phyloP scores from a whole-genome alignment of 352 stramenopile genomes.

The Globisporangium solare region DNA sequence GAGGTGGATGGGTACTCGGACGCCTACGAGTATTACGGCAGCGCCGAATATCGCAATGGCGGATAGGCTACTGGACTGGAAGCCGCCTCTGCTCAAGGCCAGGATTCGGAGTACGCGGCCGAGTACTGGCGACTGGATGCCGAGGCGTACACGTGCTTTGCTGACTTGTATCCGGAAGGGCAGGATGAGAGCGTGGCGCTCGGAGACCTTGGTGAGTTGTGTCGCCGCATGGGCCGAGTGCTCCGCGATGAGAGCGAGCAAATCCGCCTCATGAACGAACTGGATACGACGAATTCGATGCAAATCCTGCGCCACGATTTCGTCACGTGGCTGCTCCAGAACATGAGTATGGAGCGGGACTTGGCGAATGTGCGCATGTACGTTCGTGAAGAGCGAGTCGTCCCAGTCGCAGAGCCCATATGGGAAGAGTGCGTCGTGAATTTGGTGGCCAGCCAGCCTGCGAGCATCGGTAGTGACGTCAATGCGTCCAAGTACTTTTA shows the following conservation, averaged over 20 bases:
- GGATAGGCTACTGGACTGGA: neutral
- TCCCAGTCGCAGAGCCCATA: constrained; percentile 20
- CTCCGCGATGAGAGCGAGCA: constrained; percentile 43
- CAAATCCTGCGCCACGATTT: constrained; percentile 46
- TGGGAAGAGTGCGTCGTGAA: constrained; percentile 43
- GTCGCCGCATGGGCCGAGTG: constrained; percentile 28
- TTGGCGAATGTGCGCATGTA: constrained; percentile 9
- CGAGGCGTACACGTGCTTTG: constrained; percentile 31
- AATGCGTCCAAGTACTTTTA: constrained; percentile 31
- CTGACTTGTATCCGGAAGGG: constrained; percentile 27
- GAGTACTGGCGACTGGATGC: constrained; percentile 53
- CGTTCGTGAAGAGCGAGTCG: constrained; percentile 7
- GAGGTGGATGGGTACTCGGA: too few species aligned
- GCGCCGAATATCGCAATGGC: constrained; percentile 8
- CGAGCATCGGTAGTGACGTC: neutral
- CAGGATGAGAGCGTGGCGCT: constrained; percentile 31
- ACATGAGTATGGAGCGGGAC: constrained; percentile 26
- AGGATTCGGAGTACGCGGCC: constrained; percentile 16
- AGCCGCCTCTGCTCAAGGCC: neutral
- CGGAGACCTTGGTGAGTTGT: constrained; percentile 45
- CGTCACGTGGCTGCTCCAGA: constrained; percentile 42
- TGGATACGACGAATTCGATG: constrained; percentile 65
- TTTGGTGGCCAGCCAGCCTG: constrained; percentile 1
- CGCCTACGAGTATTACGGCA: neutral
- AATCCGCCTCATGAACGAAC: constrained; percentile 35